phyloP scores from a whole-genome alignment of 2,329 filamentous ascomycete species.

The Albifimbria verrucaria region DNA sequence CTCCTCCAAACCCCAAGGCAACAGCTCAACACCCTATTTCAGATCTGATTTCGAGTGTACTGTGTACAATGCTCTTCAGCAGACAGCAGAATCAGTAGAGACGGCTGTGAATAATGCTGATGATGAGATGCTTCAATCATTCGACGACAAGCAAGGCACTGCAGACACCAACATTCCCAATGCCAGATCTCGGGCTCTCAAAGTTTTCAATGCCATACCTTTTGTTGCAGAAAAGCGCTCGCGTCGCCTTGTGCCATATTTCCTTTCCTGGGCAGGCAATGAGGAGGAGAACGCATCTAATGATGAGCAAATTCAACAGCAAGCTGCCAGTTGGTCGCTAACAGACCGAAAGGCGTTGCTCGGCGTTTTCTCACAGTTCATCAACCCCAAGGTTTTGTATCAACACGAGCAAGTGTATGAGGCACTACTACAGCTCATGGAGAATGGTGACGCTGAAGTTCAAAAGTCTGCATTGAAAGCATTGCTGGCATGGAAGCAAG shows the following conservation, averaged over 20 bases:
- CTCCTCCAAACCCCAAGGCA: constrained; percentile 34
- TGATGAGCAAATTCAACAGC: constrained; percentile 28
- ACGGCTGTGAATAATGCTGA: constrained; percentile 49
- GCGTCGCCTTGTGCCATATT: constrained; percentile 77
- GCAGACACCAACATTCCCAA: constrained; percentile 48
- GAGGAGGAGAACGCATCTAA: constrained; percentile 37
- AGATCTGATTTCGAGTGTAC: constrained; percentile 82
- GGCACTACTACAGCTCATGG: constrained; percentile 70
- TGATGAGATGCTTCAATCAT: constrained; percentile 58
- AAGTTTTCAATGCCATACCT: constrained; percentile 71
- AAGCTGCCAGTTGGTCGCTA: constrained; percentile 59
- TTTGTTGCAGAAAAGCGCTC: constrained; percentile 81
- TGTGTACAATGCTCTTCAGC: constrained; percentile 61
- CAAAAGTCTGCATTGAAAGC: constrained; percentile 83
- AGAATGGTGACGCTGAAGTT: constrained; percentile 86
- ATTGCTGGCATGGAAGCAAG: constrained; percentile 84
- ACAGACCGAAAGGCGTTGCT: constrained; percentile 83
- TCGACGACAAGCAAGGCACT: constrained; percentile 60
- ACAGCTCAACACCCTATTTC: constrained; percentile 29
- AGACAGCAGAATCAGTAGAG: constrained; percentile 48
- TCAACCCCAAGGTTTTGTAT: constrained; percentile 82
- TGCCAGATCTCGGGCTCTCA: constrained; percentile 74
- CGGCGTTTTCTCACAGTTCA: constrained; percentile 76
- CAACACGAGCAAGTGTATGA: constrained; percentile 72
- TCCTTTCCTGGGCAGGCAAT: constrained; percentile 74